These are phyloP conservation scores for Trichomonascaceae sp. DNA, from an alignment of 1,139 yeast genomes.

Conservation along the genomic window DNA sequence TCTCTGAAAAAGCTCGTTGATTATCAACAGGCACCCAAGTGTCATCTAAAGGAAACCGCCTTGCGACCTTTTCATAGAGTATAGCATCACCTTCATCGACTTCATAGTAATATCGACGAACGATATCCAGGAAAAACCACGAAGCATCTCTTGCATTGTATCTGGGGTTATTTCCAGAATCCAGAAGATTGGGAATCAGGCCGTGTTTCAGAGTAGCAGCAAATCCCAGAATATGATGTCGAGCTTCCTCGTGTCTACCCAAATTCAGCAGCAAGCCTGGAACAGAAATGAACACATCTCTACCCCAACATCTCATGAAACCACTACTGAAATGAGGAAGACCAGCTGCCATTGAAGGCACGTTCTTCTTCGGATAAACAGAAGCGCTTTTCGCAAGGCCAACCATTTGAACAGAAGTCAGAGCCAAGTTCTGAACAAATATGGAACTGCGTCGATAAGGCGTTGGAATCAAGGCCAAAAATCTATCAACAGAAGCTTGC, in stretches of 20 bases:
- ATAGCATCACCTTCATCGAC: constrained; percentile 68
- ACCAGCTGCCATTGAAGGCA: constrained; percentile 90
- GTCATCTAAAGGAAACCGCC: constrained; percentile 90
- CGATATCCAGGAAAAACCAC: constrained; percentile 85
- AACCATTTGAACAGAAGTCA: constrained; percentile 84
- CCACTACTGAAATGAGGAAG: constrained; percentile 87
- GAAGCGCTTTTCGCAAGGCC: constrained; percentile 74
- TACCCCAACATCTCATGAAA: constrained; percentile 97
- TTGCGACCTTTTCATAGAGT: constrained; percentile 61
- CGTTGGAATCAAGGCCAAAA: constrained; percentile 50
- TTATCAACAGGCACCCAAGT: constrained; percentile 64
- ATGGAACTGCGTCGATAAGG: constrained; percentile 56
- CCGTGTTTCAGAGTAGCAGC: constrained; percentile 94
- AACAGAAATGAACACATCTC: constrained; percentile 86
- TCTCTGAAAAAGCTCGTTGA: constrained; percentile 67
- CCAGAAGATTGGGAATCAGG: constrained; percentile 83
- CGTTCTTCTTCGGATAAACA: constrained; percentile 50
- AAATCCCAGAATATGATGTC: constrained; percentile 72
- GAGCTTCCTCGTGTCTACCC: constrained; percentile 75
- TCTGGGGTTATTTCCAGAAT: constrained; percentile 89
- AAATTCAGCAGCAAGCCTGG: constrained; percentile 77
- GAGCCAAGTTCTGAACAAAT: constrained; percentile 72
- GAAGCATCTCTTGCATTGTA: constrained; percentile 96
- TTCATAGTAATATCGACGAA: constrained; percentile 67
- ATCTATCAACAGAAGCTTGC: constrained; percentile 68